A percentile compares a stretch with the other conserved stretches of the same genome.
phyloP scores from a whole-genome alignment of 306 rosid species.

The Elaeagnus macrophylla region DNA sequence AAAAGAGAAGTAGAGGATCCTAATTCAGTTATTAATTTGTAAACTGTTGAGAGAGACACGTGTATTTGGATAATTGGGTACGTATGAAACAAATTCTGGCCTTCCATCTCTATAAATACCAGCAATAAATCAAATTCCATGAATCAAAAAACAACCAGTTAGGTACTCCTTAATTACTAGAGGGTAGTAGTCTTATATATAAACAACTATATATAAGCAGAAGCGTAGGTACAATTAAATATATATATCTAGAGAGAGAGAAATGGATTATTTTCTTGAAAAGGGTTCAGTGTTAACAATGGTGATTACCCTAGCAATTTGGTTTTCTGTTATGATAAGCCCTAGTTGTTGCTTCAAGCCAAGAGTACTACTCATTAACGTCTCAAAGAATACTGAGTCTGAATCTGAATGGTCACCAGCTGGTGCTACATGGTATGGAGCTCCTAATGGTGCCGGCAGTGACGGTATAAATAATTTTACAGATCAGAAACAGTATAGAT shows the following conservation, averaged over 20 bases:
- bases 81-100: not conserved
- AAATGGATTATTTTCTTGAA: too few relatives aligned
- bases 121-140: not conserved
- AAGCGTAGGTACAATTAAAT: too few relatives aligned
- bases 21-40: not conserved
- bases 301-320: slow-evolving; percentile 10
- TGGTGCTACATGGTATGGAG: slow-evolving; percentile 61
- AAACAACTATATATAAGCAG: too few relatives aligned
- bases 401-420: slow-evolving; percentile 36
- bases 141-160: too few relatives aligned
- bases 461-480: slow-evolving; percentile 28
- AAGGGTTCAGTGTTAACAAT: not conserved
- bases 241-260: too few relatives aligned
- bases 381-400: slow-evolving; percentile 21
- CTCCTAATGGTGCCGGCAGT: slow-evolving; percentile 48
- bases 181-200: slow-evolving; percentile 10
- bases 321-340: slow-evolving; percentile 3
- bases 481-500: not conserved
- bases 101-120: slow-evolving; percentile 23
- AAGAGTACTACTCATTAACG: slow-evolving; percentile 24
- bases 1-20: not conserved
- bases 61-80: slow-evolving; percentile 5
- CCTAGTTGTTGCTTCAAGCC: slow-evolving; percentile 36
- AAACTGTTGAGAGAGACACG: not conserved
- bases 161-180: not conserved